These are phyloP conservation scores for Bipolaris oryzae DNA, from an alignment of 2,329 filamentous ascomycete genomes.

Conservation along the genomic window DNA sequence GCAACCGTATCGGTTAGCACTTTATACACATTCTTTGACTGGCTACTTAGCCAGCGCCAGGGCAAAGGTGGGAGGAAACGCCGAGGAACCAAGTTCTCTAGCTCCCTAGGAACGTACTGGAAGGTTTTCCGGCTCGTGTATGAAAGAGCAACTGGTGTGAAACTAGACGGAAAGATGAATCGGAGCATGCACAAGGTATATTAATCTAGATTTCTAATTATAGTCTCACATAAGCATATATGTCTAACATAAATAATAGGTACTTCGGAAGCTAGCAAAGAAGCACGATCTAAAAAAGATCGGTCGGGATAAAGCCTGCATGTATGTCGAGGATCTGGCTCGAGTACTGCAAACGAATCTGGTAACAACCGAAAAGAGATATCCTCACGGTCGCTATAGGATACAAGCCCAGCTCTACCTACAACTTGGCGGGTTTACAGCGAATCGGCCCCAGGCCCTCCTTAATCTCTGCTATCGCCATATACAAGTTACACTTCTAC, in stretches of 20 bases:
- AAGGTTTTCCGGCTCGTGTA: too few relatives aligned
- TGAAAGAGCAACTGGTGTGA: too few relatives aligned
- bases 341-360: slow-evolving; percentile 28
- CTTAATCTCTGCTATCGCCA: slow-evolving; percentile 13
- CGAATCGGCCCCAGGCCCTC: slow-evolving; percentile 18
- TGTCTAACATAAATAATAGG: slow-evolving; percentile 11
- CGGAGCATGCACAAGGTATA: slow-evolving; percentile 19
- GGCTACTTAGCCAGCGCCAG: too few relatives aligned
- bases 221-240: slow-evolving; percentile 2
- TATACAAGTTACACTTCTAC: slow-evolving; percentile 13
- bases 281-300: slow-evolving; percentile 12
- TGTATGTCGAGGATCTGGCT: slow-evolving; percentile 23
- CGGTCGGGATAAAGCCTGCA: slow-evolving; percentile 16
- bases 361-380: slow-evolving; percentile 22
- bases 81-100: too few relatives aligned
- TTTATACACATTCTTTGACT: too few relatives aligned
- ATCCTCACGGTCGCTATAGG: slow-evolving; percentile 16
- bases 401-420: slow-evolving; percentile 26
- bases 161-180: background rate
- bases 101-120: too few relatives aligned
- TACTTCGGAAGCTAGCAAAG: slow-evolving; percentile 25
- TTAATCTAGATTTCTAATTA: background rate
- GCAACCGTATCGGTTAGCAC: slow-evolving; percentile 10
- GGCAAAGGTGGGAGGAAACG: too few relatives aligned
- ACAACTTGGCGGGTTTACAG: slow-evolving; percentile 22